Evolutionary conservation across 1,139 yeast species (phyloP), one percentile per base, ranked within the genome.

Genomic region (Suhomyces yuchorum): DNA sequence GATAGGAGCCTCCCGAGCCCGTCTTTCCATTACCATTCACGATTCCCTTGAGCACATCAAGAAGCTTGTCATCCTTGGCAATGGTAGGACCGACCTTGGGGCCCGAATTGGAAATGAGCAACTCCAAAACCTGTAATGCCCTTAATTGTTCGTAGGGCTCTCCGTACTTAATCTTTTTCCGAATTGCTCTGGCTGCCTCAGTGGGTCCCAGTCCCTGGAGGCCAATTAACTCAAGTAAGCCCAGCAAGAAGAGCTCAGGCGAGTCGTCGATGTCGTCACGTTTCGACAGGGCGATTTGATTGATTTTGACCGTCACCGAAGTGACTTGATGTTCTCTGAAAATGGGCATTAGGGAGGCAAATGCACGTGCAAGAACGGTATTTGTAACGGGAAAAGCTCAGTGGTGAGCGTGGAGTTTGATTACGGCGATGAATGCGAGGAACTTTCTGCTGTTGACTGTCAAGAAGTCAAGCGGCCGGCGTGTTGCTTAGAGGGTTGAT

Each of bases 101-200:
- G 1, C 92, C 89, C 3, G 95, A 89, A 64, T 92, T 92, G 50
- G 87, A 80, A 3, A 92, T 84, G 49, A 92, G 68, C 33, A 87
- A 74, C 60, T 92, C 96, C 51, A 91, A 72, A 17, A 92, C 60
- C 49, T 80, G 80, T 54, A 92, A 68, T 0, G 96, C 88, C 46
- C 87, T 76, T 45, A 78, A 56, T 61, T 87, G 93, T 52, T 82
- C 84, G 26, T 72, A 72, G 1, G 68, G 63, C 20, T 63, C 65
- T n/a, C 98, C 98, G 63, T 93, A 87, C 68, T 93, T 93, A 63
- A 93, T 73, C 62, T 85, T 83, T 71, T 93, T 93, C 46, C 99
- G 78, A 34, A 93, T 73, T 1, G 96, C 96, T 45, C 98, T 75
- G 0, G 97, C 97, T 1, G 96, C 95, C 65, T 92, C 98, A 9